Conservation (phyloP, 208 protist species). For the Trypanosoma platydactyli region DNA sequence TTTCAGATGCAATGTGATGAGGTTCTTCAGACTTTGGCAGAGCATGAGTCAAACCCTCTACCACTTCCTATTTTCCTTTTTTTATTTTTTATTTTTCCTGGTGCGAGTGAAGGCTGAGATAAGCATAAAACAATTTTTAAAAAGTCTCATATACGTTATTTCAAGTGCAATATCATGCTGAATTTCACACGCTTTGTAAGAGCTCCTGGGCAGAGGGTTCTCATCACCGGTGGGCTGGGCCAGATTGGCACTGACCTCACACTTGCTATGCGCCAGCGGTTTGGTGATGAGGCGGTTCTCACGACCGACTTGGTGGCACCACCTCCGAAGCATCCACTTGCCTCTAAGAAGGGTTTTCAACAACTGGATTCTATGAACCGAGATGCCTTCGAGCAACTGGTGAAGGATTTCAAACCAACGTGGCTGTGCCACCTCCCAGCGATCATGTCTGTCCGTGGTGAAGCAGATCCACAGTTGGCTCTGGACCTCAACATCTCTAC, state of each 20-base stretch:
- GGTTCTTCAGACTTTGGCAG: too few species aligned
- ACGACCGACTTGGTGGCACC: constrained; percentile 53
- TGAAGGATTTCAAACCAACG: constrained; percentile 55
- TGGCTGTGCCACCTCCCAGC: constrained; percentile 79
- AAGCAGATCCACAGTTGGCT: constrained; percentile 61
- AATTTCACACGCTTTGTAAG: constrained; percentile 6
- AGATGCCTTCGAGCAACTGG: constrained; percentile 32
- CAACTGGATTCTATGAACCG: constrained; percentile 42
- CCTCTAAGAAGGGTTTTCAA: constrained; percentile 21
- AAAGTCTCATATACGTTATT: background rate
- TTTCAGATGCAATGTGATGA: too few species aligned
- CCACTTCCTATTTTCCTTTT: background rate
- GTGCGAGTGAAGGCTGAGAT: background rate
- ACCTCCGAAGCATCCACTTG: constrained; percentile 14
- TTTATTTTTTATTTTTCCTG: background rate
- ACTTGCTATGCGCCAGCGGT: constrained; percentile 35
- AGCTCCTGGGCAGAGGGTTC: constrained; percentile 28
- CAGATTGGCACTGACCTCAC: constrained; percentile 86
- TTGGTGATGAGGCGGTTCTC: constrained; percentile 75
- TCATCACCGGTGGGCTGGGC: constrained; percentile 77
- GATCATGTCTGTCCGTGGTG: constrained; percentile 82
- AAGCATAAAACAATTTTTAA: constrained; percentile 9
- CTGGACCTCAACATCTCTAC: constrained; percentile 77
- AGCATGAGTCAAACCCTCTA: too few species aligned
- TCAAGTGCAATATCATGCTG: constrained; percentile 11